Evolutionary conservation across 2,329 filamentous ascomycete species (phyloP).

Genomic region (Arachnopeziza araneosa): DNA sequence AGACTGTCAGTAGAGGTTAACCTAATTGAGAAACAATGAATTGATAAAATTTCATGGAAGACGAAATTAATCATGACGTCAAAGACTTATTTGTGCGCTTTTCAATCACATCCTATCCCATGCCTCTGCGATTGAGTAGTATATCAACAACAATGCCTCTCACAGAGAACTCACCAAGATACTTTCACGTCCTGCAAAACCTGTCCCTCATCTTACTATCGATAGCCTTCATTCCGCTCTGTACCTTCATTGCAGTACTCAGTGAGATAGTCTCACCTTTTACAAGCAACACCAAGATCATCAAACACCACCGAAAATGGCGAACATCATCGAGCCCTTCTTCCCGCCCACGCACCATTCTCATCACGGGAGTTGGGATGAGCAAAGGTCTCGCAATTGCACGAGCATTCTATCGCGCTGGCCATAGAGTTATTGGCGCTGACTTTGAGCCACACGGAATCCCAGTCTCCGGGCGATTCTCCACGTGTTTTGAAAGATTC

Average conservation of each 20-base stretch:
- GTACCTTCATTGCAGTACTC: conserved; percentile 1
- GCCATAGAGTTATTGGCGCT: conserved; percentile 66
- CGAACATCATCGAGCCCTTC: conserved; percentile 18
- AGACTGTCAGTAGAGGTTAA: no score
- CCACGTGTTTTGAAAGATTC: conserved; percentile 14
- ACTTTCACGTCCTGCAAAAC: conserved; percentile 41
- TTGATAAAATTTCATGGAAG: no score
- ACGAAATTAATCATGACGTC: not conserved
- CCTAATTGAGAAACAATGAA: no score
- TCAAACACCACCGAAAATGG: conserved; percentile 17
- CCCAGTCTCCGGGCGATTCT: conserved; percentile 20
- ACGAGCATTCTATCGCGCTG: conserved; percentile 56
- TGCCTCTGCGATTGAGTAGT: not conserved
- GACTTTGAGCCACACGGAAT: conserved; percentile 45
- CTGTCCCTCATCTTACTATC: conserved; percentile 33
- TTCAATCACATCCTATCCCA: not conserved
- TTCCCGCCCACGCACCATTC: conserved; percentile 41
- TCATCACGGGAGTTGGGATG: conserved; percentile 72
- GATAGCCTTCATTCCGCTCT: conserved; percentile 7
- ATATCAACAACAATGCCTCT: conserved; percentile 12
- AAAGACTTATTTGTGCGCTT: not conserved
- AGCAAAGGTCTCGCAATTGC: conserved; percentile 63
- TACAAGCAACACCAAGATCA: conserved; percentile 8
- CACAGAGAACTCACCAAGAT: conserved; percentile 5
- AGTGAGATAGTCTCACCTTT: conserved; percentile 13